Conservation (phyloP, 257 asterid species). For the Plantago major region DNA sequence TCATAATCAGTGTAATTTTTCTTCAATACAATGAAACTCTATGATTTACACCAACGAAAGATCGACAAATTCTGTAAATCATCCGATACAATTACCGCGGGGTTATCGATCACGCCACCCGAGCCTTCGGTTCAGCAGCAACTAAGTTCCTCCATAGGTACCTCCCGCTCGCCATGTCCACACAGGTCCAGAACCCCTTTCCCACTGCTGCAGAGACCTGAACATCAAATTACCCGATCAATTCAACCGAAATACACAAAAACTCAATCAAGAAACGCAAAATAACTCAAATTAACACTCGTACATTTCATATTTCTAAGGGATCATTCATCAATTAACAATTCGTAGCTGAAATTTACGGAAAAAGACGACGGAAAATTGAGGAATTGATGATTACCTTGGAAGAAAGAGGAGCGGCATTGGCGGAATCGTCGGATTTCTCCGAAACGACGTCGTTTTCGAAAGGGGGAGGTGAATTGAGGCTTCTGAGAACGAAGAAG, state of each 20-base stretch:
- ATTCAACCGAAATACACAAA: no score
- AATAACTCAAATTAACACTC: not conserved
- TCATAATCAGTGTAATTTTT: no score
- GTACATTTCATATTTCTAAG: not conserved
- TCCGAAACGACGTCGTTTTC: slow-evolving; percentile 31
- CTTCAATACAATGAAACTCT: not conserved
- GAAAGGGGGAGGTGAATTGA: slow-evolving; percentile 29
- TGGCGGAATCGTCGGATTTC: slow-evolving; percentile 30
- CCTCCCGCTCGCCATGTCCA: slow-evolving; percentile 90
- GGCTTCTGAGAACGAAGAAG: slow-evolving; percentile 36
- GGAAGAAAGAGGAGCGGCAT: slow-evolving; percentile 33
- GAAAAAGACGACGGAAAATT: not conserved
- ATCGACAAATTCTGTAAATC: not conserved
- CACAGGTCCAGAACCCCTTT: slow-evolving; percentile 70
- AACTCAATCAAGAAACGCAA: not conserved
- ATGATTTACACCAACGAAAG: not conserved
- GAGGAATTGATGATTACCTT: slow-evolving; percentile 25
- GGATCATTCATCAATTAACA: no score
- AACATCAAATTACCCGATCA: not conserved
- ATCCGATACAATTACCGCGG: not conserved
- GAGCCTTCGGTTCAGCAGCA: slow-evolving; percentile 20
- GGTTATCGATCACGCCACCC: not conserved
- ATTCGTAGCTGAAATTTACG: not conserved
- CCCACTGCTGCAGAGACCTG: slow-evolving; percentile 51
- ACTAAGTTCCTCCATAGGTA: slow-evolving; percentile 83